These are phyloP conservation scores for Silene conica DNA, from an alignment of 148 eudicot species.

Conservation along the genomic window DNA sequence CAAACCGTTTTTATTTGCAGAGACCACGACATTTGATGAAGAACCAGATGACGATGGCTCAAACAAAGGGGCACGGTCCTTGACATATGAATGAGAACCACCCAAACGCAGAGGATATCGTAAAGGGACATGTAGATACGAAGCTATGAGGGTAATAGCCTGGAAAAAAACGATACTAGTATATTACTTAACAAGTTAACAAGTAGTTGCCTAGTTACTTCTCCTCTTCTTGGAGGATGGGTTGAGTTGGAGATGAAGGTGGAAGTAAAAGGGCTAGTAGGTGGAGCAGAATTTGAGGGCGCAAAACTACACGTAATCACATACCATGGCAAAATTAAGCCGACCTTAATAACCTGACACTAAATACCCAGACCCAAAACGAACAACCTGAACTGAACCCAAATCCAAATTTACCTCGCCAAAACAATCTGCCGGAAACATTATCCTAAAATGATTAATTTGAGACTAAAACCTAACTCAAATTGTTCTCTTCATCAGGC, in stretches of 20 bases:
- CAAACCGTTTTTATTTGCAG: conserved; percentile 46
- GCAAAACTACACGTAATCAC: not conserved
- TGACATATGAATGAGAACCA: conserved; percentile 83
- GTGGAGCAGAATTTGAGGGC: not conserved
- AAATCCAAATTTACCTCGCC: not conserved
- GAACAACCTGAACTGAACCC: not conserved
- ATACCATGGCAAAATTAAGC: not conserved
- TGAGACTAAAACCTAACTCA: not conserved
- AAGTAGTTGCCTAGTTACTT: not conserved
- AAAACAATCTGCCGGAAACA: not conserved
- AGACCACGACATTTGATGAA: conserved; percentile 33
- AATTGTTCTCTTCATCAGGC: not conserved
- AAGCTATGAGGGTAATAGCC: conserved; percentile 77
- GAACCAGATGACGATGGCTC: conserved; percentile 51
- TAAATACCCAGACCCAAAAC: not conserved
- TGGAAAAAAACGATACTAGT: conserved; percentile 30
- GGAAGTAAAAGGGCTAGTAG: not conserved
- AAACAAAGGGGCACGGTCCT: conserved; percentile 62
- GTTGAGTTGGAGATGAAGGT: not conserved
- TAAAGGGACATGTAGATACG: conserved; percentile 75
- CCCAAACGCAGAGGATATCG: conserved; percentile 86
- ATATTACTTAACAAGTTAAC: not conserved
- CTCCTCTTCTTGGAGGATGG: not conserved
- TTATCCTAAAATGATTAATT: too few relatives aligned
- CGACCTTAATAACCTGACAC: not conserved